A percentile compares a stretch with the other conserved stretches of the same genome.
phyloP scores from a whole-genome alignment of 139 green algal genomes.

The Eudorina sp. region DNA sequence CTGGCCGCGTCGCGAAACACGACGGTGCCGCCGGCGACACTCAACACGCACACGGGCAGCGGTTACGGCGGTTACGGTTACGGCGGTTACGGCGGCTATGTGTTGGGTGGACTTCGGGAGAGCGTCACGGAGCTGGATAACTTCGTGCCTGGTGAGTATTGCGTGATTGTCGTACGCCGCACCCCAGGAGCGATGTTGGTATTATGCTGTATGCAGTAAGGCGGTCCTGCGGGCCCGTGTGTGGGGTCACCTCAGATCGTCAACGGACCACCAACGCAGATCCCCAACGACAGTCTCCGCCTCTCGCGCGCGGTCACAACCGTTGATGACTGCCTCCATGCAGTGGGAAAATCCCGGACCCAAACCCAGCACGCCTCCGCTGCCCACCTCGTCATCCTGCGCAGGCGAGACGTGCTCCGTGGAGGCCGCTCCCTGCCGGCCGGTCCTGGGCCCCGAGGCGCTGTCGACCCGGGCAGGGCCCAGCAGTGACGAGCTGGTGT shows the following conservation, averaged over 20 bases:
- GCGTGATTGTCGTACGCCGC: too few relatives aligned
- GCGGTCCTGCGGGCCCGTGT: too few relatives aligned
- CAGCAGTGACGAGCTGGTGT: constrained; percentile 71
- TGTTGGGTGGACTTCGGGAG: constrained; percentile 77
- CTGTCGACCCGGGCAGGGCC: constrained; percentile 32
- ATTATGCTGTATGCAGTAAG: too few relatives aligned
- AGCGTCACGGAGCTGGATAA: constrained; percentile 79
- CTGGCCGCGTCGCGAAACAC: constrained; percentile 70
- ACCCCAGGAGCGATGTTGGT: not conserved
- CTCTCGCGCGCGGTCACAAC: too few relatives aligned
- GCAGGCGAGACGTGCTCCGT: constrained; percentile 67
- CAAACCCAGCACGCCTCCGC: too few relatives aligned
- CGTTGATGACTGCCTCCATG: too few relatives aligned
- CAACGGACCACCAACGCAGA: too few relatives aligned
- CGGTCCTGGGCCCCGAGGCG: constrained; percentile 26
- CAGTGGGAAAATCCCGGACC: too few relatives aligned
- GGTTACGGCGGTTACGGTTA: not conserved
- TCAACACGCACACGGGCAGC: constrained; percentile 53
- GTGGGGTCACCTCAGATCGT: too few relatives aligned
- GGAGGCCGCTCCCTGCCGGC: constrained; percentile 36
- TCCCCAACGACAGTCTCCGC: too few relatives aligned
- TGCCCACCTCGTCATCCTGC: too few relatives aligned
- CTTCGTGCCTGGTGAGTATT: constrained; percentile 71
- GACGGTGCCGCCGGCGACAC: constrained; percentile 69
- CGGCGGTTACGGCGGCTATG: constrained; percentile 22